Conservation (phyloP, 1,284 basidiomycete genomes). For the Sparassis latifolia region DNA sequence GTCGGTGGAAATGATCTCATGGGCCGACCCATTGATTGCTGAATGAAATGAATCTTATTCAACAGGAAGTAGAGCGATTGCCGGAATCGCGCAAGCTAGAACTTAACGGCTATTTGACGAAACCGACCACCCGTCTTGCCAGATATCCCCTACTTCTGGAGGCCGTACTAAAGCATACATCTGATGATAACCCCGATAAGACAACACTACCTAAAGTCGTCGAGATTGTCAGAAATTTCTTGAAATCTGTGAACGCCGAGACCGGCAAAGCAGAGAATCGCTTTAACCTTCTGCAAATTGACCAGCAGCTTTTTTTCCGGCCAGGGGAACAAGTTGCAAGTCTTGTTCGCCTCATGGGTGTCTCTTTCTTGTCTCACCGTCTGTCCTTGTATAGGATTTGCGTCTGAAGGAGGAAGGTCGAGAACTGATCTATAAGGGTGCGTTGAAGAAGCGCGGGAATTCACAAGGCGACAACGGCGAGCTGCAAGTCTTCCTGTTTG, state of each 20-base stretch:
- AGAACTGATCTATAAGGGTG: constrained; percentile 92
- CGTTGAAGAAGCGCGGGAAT: constrained; percentile 84
- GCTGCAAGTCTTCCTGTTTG: constrained; percentile 91
- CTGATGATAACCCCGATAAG: constrained; percentile 89
- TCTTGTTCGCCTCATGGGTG: constrained; percentile 9
- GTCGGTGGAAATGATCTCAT: constrained; percentile 33
- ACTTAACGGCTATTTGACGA: constrained; percentile 96
- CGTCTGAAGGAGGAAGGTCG: constrained; percentile 82
- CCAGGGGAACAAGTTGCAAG: constrained; percentile 80
- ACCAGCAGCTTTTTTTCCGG: constrained; percentile 82
- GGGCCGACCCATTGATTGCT: not conserved
- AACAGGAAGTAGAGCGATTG: constrained; percentile 80
- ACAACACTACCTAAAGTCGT: constrained; percentile 74
- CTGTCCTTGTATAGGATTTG: constrained; percentile 57
- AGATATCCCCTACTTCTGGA: constrained; percentile 92
- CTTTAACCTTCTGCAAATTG: constrained; percentile 88
- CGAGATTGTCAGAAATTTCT: constrained; percentile 75
- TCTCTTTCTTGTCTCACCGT: not conserved
- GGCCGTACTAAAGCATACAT: constrained; percentile 90
- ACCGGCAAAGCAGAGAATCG: constrained; percentile 90
- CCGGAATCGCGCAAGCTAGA: constrained; percentile 96
- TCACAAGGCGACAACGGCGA: constrained; percentile 79
- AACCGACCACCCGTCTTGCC: constrained; percentile 95
- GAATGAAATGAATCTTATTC: not conserved
- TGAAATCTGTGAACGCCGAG: constrained; percentile 87